Conservation (phyloP, 208 protist genomes). For the Kentomonas sorsogonicus region DNA sequence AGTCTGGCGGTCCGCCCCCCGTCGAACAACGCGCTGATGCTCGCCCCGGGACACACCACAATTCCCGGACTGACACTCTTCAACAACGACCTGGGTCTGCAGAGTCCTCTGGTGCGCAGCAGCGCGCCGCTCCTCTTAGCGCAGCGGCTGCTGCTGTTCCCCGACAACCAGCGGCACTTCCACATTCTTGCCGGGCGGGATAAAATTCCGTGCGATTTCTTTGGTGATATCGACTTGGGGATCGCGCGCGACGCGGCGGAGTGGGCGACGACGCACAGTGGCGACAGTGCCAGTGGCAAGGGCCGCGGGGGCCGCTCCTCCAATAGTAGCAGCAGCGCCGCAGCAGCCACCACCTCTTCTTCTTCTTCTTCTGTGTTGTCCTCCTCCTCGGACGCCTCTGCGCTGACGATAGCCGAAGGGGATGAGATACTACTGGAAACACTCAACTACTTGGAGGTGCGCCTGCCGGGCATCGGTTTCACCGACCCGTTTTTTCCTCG, state of each 20-base stretch:
- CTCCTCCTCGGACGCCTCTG: too few relatives aligned
- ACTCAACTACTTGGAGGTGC: conserved; percentile 74
- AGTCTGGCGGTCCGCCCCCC: neutral
- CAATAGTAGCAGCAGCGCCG: neutral
- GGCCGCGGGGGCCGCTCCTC: too few relatives aligned
- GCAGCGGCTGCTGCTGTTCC: conserved; percentile 67
- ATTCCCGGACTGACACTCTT: conserved; percentile 23
- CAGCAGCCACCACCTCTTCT: too few relatives aligned
- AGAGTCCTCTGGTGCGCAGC: conserved; percentile 25
- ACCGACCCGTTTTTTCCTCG: conserved; percentile 65
- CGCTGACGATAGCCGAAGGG: conserved; percentile 13
- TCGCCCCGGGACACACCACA: conserved; percentile 15
- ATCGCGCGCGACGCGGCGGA: conserved; percentile 21
- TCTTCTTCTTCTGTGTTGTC: too few relatives aligned
- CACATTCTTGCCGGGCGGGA: conserved; percentile 70
- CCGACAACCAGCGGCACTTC: conserved; percentile 53
- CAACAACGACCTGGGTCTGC: conserved; percentile 42
- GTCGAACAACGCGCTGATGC: neutral
- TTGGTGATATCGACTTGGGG: conserved; percentile 67
- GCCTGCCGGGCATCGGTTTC: conserved; percentile 68
- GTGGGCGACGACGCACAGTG: too few relatives aligned
- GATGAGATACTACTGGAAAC: conserved; percentile 65
- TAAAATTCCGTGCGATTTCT: conserved; percentile 81
- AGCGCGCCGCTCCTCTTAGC: conserved; percentile 59
- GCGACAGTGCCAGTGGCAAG: too few relatives aligned